phyloP scores from a whole-genome alignment of 2,329 filamentous ascomycete genomes.

The Cercospora brassicicola region DNA sequence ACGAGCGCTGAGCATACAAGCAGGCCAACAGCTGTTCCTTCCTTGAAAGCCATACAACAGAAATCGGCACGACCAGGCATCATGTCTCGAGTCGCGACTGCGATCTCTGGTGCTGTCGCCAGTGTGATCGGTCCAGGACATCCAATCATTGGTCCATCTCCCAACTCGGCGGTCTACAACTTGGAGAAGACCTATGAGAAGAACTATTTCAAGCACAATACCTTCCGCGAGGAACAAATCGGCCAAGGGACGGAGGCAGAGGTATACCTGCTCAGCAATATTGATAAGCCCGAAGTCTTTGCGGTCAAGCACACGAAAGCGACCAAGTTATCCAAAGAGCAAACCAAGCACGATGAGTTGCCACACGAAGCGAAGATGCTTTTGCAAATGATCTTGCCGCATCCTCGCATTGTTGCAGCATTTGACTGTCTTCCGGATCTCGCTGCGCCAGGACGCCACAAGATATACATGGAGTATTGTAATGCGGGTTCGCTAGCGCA shows the following conservation, averaged over 20 bases:
- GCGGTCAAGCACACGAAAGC: conserved; percentile 1
- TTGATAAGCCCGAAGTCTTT: not conserved
- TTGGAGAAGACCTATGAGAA: not conserved
- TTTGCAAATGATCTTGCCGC: not conserved
- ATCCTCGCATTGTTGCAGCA: conserved; percentile 6
- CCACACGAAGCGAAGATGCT: conserved; percentile 3
- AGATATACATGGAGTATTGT: conserved; percentile 25
- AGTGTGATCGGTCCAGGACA: not conserved
- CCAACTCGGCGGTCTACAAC: not conserved
- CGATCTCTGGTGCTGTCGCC: not conserved
- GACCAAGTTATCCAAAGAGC: not conserved
- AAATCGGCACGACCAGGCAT: not conserved
- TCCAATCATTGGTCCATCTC: conserved; percentile 1
- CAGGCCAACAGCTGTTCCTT: not conserved
- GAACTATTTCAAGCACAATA: conserved; percentile 10
- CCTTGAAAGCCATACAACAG: not conserved
- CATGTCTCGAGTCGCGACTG: not conserved
- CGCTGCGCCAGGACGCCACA: not conserved
- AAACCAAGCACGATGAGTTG: not conserved
- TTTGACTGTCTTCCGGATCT: conserved; percentile 1
- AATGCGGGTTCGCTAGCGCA: conserved; percentile 19
- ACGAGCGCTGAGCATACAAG: not conserved
- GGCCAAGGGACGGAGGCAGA: not conserved
- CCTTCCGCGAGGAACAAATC: not conserved
- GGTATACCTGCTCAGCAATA: not conserved